A percentile compares a stretch with the other conserved stretches of the same genome.
These are phyloP conservation scores for Alectoria sarmentosa DNA, from an alignment of 495 filamentous ascomycete genomes.

Conservation along the genomic window DNA sequence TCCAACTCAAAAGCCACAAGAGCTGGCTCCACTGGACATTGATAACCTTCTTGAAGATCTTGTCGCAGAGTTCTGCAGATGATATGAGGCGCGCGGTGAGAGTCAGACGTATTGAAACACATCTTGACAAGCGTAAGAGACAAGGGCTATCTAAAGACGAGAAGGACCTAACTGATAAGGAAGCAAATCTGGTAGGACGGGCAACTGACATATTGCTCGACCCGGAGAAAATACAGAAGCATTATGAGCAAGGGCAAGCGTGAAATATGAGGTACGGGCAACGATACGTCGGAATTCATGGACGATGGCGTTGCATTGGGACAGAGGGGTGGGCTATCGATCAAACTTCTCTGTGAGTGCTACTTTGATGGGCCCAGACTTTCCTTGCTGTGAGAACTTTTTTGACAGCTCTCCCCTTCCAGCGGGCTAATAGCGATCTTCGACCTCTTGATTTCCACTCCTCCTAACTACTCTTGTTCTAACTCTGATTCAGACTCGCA, in stretches of 20 bases:
- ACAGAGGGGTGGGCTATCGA: neutral
- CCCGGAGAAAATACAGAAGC: conserved; percentile 4
- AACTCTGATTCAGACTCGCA: neutral
- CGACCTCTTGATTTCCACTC: neutral
- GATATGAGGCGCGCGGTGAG: conserved; percentile 10
- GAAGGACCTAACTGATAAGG: conserved; percentile 3
- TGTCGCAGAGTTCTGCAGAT: neutral
- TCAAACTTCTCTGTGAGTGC: neutral
- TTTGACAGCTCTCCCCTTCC: neutral
- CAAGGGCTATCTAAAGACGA: neutral
- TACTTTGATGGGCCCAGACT: neutral
- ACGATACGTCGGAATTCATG: neutral
- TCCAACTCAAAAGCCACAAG: neutral
- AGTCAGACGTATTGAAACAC: neutral
- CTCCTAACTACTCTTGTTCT: neutral
- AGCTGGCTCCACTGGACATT: neutral
- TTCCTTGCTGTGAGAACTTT: neutral
- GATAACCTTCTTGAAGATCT: conserved; percentile 10
- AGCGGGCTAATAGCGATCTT: neutral
- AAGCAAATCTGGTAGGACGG: conserved; percentile 13
- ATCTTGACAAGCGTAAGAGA: conserved; percentile 13
- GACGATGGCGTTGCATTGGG: neutral
- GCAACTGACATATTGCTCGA: conserved; percentile 17
- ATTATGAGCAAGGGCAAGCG: conserved; percentile 8
- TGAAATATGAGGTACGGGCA: neutral